phyloP scores from a whole-genome alignment of 2,329 filamentous ascomycete genomes.

The Paramyrothecium roridum region DNA sequence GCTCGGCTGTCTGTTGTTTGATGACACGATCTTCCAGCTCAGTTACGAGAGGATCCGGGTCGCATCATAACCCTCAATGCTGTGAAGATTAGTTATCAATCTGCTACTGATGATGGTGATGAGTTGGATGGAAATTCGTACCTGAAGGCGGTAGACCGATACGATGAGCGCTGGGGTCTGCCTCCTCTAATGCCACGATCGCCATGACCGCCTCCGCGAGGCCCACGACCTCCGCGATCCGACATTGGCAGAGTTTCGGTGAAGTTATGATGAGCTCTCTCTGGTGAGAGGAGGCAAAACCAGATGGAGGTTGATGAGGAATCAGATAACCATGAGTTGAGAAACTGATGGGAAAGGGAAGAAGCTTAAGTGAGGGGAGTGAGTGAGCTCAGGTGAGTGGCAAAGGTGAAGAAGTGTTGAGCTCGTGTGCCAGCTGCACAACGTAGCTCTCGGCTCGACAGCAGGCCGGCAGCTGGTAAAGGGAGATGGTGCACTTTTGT shows the following conservation, averaged over 20 bases:
- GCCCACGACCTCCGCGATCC: slow-evolving; percentile 21
- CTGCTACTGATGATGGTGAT: neutral
- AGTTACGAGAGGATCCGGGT: slow-evolving; percentile 21
- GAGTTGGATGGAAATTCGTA: slow-evolving; percentile 5
- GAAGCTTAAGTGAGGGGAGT: too few species aligned
- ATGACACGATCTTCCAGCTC: slow-evolving; percentile 40
- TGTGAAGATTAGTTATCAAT: slow-evolving; percentile 8
- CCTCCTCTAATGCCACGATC: slow-evolving; percentile 9
- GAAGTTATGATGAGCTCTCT: too few species aligned
- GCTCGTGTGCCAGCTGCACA: too few species aligned
- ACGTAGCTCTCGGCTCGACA: too few species aligned
- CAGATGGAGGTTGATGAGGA: too few species aligned
- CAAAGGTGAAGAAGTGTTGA: too few species aligned
- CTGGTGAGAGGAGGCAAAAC: too few species aligned
- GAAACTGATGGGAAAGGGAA: too few species aligned
- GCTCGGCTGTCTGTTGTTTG: slow-evolving; percentile 17
- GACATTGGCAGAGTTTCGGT: slow-evolving; percentile 15
- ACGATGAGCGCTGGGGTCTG: slow-evolving; percentile 5
- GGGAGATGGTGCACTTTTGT: too few species aligned
- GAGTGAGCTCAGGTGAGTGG: too few species aligned
- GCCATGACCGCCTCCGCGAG: slow-evolving; percentile 13
- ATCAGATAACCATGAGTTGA: too few species aligned
- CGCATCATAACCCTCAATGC: slow-evolving; percentile 16
- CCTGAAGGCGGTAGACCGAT: slow-evolving; percentile 16
- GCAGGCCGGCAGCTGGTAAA: too few species aligned